phyloP scores from a whole-genome alignment of 2,329 filamentous ascomycete species.

The Stenocarpella maydis region DNA sequence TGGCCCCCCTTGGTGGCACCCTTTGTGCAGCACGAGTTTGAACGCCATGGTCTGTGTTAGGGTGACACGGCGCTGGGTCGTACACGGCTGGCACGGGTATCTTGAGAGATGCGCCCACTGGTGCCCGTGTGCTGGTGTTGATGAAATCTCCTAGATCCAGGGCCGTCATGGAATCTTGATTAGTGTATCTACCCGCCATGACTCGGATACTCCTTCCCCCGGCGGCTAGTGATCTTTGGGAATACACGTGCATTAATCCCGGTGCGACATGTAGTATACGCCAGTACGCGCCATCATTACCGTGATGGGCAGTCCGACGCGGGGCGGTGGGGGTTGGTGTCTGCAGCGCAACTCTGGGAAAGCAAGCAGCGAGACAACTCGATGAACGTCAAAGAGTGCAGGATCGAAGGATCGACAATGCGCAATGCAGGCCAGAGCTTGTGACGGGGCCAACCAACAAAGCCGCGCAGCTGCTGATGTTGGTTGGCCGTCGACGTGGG shows the following conservation, averaged over 20 bases:
- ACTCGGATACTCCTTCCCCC: neutral
- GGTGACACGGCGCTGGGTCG: neutral
- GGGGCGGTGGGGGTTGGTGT: neutral
- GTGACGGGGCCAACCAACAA: neutral
- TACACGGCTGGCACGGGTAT: conserved; percentile 7
- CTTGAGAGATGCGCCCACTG: neutral
- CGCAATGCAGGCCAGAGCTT: neutral
- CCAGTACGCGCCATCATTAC: neutral
- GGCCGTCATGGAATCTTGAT: conserved; percentile 1
- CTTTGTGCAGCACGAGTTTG: neutral
- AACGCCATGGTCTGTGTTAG: conserved; percentile 8
- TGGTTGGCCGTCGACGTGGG: neutral
- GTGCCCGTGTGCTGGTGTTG: no score
- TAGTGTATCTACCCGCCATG: neutral
- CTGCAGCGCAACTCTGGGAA: neutral
- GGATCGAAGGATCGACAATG: conserved; percentile 15
- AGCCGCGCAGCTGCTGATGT: conserved; percentile 1
- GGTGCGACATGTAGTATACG: neutral
- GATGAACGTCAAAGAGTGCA: neutral
- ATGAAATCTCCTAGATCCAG: neutral
- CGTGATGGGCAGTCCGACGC: neutral
- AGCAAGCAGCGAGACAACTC: neutral
- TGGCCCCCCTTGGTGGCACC: neutral
- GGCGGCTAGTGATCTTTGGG: neutral
- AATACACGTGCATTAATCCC: conserved; percentile 12